Evolutionary conservation across 352 stramenopile genomes (phyloP), one percentile per base, ranked within the genome.

Genomic region (Phytophthora colocasiae): DNA sequence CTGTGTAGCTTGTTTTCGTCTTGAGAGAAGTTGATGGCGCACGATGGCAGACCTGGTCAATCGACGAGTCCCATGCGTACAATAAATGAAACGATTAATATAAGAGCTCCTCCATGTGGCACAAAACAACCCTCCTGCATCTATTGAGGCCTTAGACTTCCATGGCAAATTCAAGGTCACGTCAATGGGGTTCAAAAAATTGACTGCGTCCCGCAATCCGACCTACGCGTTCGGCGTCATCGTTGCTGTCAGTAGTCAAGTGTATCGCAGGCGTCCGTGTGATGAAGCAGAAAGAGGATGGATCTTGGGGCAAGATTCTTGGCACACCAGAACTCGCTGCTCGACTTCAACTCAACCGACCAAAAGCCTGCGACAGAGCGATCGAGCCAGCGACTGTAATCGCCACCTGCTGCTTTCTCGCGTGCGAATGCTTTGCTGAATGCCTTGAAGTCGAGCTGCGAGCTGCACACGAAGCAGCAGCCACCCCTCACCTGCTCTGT

Each of bases 61-160:
- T 52, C 45, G 17, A 69, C 38, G 60, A 56, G 53, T 59, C 50
- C 48, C 64, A 72, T 69, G 58, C 65, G 65, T 73, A 73, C 58
- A 68, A 68, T 73, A 73, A 71, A 48, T 73, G 58, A 68, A 63
- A 47, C 38, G 39, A 63, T 38, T 73, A 69, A 73, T 73, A 73
- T 73, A 73, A 69, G 58, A 68, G 65, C 51, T 63, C 47, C 39
- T 59, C 57, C 24, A 63, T 47, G 22, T 55, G 27, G 19, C 34
- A 55, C 34, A 32, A 40, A n/a, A n/a, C n/a, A n/a, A n/a, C n/a
- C n/a, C n/a, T n/a, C n/a, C n/a, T n/a, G 22, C 22, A 22, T 22
- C 4, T 32, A 6, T 31, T 6, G 19, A 32, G 43, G 4, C 1
- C 4, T 14, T 22, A 22, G 22, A 22, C 22, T 22, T 2, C 22